These are phyloP conservation scores for Solanum piurae DNA, from an alignment of 257 asterid genomes.

Conservation along the genomic window DNA sequence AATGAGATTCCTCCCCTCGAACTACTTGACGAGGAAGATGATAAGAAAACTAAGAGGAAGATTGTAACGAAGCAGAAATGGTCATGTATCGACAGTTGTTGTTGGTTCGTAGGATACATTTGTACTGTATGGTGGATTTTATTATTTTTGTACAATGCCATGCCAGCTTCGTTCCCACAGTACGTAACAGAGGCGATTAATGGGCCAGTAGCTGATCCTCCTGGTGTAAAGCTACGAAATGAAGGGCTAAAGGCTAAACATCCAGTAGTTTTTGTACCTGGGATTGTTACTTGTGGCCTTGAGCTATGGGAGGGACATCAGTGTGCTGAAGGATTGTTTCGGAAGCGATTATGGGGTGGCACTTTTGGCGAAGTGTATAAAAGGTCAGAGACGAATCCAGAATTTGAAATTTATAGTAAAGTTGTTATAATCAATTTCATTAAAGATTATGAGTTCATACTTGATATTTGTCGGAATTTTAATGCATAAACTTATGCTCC, in stretches of 20 bases:
- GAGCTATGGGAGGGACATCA: conserved; percentile 91
- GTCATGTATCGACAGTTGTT: conserved; percentile 76
- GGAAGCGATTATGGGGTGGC: conserved; percentile 53
- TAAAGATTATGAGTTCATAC: background rate
- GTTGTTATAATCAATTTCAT: background rate
- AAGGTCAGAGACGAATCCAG: conserved; percentile 6
- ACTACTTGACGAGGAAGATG: conserved; percentile 5
- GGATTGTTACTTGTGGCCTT: conserved; percentile 83
- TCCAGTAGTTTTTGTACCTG: conserved; percentile 62
- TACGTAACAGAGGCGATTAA: conserved; percentile 71
- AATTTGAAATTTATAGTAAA: background rate
- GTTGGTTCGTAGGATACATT: conserved; percentile 71
- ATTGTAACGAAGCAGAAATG: conserved; percentile 24
- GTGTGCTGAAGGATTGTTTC: conserved; percentile 53
- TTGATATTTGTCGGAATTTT: background rate
- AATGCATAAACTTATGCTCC: background rate
- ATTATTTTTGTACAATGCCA: conserved; percentile 51
- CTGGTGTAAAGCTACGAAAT: conserved; percentile 59
- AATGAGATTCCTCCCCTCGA: conserved; percentile 8
- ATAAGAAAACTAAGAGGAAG: conserved; percentile 10
- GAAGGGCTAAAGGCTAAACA: conserved; percentile 66
- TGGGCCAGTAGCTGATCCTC: conserved; percentile 90
- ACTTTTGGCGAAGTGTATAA: conserved; percentile 42
- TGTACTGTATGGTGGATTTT: conserved; percentile 77
- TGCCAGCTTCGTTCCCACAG: conserved; percentile 93